A percentile compares a stretch with the other conserved stretches of the same genome.
Evolutionary conservation across 768 basidiomycete genomes (phyloP).

Genomic region (Neoboletus subvelutipes): DNA sequence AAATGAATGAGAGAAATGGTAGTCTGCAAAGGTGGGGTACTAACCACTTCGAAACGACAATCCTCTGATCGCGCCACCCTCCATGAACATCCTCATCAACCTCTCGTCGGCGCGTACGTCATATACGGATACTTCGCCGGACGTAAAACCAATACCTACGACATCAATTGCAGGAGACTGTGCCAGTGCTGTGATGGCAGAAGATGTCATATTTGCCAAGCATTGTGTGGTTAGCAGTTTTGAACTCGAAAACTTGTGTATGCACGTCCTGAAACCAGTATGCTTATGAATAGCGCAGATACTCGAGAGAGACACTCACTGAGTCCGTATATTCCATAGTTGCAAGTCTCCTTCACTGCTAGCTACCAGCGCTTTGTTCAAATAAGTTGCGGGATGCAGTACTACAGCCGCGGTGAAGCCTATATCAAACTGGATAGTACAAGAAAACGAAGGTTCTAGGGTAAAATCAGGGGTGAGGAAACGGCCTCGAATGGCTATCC

Average conservation of each 20-base stretch:
- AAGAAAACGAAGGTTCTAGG: conserved; percentile 32
- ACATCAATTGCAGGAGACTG: conserved; percentile 98
- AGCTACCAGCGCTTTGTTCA: conserved; percentile 91
- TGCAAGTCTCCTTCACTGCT: conserved; percentile 81
- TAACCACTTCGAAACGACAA: conserved; percentile 85
- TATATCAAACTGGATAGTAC: conserved; percentile 74
- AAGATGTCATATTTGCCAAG: conserved; percentile 28
- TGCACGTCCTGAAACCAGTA: conserved; percentile 57
- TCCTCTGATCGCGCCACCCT: conserved; percentile 73
- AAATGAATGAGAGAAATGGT: conserved; percentile 1
- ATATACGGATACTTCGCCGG: conserved; percentile 85
- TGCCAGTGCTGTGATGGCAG: conserved; percentile 71
- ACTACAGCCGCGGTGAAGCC: conserved; percentile 84
- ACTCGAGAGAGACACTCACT: conserved; percentile 44
- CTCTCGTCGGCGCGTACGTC: conserved; percentile 90
- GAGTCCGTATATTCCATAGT: conserved; percentile 90
- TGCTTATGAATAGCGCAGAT: not conserved
- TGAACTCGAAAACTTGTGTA: conserved; percentile 71
- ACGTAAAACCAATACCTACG: conserved; percentile 86
- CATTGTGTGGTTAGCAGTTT: conserved; percentile 46
- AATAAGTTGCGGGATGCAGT: conserved; percentile 92
- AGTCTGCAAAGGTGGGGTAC: conserved; percentile 21
- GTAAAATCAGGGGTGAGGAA: conserved; percentile 13
- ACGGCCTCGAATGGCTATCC: conserved; percentile 14
- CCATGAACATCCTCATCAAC: conserved; percentile 87